These are phyloP conservation scores for Daedaleopsis nitida DNA, from an alignment of 768 basidiomycete genomes.

Conservation along the genomic window DNA sequence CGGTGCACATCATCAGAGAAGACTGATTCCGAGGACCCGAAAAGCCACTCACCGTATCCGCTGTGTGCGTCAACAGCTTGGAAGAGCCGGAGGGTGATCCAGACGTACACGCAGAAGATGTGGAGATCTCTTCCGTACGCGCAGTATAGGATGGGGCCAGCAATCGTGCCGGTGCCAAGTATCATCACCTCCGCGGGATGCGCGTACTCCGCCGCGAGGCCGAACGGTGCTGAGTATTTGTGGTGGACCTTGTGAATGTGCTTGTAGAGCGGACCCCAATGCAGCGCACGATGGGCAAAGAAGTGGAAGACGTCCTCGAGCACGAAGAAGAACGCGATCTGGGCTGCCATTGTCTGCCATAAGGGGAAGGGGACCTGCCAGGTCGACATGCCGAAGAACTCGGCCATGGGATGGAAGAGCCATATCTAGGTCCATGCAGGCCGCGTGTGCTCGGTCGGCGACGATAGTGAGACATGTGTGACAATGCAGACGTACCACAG, in stretches of 20 bases:
- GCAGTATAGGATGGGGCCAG: constrained; percentile 86
- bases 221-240: constrained; percentile 96
- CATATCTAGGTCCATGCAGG: constrained; percentile 70
- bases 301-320: constrained; percentile 98
- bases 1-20: too few species aligned
- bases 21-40: too few species aligned
- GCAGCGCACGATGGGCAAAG: constrained; percentile 86
- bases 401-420: constrained; percentile 90
- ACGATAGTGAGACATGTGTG: background rate
- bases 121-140: constrained; percentile 77
- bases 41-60: constrained; percentile 71
- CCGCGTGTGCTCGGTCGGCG: background rate
- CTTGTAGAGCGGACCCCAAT: constrained; percentile 83
- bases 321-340: constrained; percentile 88
- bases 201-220: constrained; percentile 96
- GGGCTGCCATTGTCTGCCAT: constrained; percentile 66
- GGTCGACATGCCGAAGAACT: constrained; percentile 85
- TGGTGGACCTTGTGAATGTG: constrained; percentile 98
- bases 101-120: constrained; percentile 90
- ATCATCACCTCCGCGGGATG: constrained; percentile 97
- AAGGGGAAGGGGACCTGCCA: constrained; percentile 92
- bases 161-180: constrained; percentile 89
- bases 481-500: constrained; percentile 57
- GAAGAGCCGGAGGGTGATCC: constrained; percentile 93
- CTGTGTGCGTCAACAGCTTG: constrained; percentile 98